These are phyloP conservation scores for Arabidopsis suecica DNA, from an alignment of 345 rosid species.

Conservation along the genomic window DNA sequence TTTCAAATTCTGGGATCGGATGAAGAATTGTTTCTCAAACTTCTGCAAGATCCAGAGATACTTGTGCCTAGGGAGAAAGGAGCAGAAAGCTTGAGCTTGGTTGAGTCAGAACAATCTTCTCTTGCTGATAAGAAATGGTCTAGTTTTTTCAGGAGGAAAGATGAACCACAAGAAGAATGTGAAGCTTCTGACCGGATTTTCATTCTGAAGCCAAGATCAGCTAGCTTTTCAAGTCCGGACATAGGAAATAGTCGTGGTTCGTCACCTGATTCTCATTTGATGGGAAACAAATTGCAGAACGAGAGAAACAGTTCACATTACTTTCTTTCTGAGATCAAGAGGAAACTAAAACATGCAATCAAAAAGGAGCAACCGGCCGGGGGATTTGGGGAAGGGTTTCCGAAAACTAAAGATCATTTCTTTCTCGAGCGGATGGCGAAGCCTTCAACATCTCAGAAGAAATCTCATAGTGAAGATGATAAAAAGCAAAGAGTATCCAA, in stretches of 20 bases:
- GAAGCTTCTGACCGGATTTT: slow-evolving; percentile 71
- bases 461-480: slow-evolving; percentile 47
- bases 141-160: slow-evolving; percentile 70
- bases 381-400: slow-evolving; percentile 53
- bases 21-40: slow-evolving; percentile 78
- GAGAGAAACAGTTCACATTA: slow-evolving; percentile 65
- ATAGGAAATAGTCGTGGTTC: slow-evolving; percentile 47
- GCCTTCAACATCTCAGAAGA: slow-evolving; percentile 55
- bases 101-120: slow-evolving; percentile 53
- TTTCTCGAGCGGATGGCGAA: slow-evolving; percentile 78
- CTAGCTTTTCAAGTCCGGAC: slow-evolving; percentile 49
- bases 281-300: slow-evolving; percentile 50
- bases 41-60: slow-evolving; percentile 77
- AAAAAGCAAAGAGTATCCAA: slow-evolving; percentile 60
- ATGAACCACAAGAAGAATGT: slow-evolving; percentile 54
- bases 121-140: slow-evolving; percentile 53
- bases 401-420: slow-evolving; percentile 82
- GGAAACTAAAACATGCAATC: slow-evolving; percentile 82
- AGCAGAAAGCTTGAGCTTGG: slow-evolving; percentile 52
- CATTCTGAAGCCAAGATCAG: slow-evolving; percentile 77
- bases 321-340: slow-evolving; percentile 77
- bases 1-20: slow-evolving; percentile 78
- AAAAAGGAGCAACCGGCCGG: slow-evolving; percentile 65
- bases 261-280: slow-evolving; percentile 48
- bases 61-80: slow-evolving; percentile 54